Conservation (phyloP, 2,329 filamentous ascomycete species). For the Pseudogymnoascus verrucosus region DNA sequence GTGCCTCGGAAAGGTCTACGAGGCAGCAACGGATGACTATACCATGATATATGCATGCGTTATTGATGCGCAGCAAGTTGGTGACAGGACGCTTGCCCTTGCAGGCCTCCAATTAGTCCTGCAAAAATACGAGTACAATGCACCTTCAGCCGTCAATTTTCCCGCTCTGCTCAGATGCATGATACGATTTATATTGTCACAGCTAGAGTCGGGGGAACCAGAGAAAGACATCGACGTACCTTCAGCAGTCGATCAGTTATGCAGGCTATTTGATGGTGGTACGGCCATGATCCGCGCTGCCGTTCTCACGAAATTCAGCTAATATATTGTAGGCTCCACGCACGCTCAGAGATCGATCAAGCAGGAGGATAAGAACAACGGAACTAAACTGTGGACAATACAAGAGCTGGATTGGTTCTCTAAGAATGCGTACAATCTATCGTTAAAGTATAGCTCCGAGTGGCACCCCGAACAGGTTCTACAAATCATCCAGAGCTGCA, state of each 20-base stretch:
- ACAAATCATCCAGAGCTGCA: constrained; percentile 47
- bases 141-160: constrained; percentile 45
- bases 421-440: constrained; percentile 72
- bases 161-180: constrained; percentile 57
- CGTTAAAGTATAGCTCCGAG: constrained; percentile 48
- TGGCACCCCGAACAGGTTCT: constrained; percentile 49
- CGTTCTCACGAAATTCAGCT: neutral
- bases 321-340: constrained; percentile 17
- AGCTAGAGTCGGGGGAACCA: constrained; percentile 29
- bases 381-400: constrained; percentile 20
- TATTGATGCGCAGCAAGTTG: constrained; percentile 61
- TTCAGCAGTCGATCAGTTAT: constrained; percentile 40
- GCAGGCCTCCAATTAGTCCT: constrained; percentile 52
- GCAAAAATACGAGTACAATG: constrained; percentile 42
- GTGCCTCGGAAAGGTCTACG: constrained; percentile 54
- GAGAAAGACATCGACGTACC: constrained; percentile 14
- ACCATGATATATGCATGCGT: constrained; percentile 73
- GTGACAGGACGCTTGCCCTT: constrained; percentile 53
- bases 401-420: constrained; percentile 76
- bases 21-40: constrained; percentile 42
- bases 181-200: constrained; percentile 41
- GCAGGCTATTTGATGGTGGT: constrained; percentile 46
- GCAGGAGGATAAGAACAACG: constrained; percentile 32
- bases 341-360: constrained; percentile 36
- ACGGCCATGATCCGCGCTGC: constrained; percentile 7